Evolutionary conservation across 139 green algal genomes (phyloP).

Genomic region (Pseudopediastrum boryanum): DNA sequence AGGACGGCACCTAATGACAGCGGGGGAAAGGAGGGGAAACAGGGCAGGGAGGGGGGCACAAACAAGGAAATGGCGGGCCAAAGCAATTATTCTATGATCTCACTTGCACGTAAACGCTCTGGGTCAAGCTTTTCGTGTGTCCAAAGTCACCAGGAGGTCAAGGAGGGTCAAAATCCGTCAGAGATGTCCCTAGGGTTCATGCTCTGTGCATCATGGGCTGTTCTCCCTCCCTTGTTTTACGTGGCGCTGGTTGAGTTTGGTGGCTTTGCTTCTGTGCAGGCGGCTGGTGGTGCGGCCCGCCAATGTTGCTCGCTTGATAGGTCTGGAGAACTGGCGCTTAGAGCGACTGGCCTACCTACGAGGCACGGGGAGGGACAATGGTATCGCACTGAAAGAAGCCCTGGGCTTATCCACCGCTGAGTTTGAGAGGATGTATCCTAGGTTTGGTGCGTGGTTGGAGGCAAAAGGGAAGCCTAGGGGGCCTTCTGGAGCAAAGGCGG

Average conservation of each 20-base stretch:
- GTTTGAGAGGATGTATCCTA: constrained; percentile 6
- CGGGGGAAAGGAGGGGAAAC: too few relatives aligned
- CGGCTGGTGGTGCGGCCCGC: constrained; percentile 16
- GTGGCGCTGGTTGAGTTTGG: neutral
- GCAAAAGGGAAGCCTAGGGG: too few relatives aligned
- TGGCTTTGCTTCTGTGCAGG: constrained; percentile 16
- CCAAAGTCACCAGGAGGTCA: neutral
- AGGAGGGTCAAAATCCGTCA: neutral
- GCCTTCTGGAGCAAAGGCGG: too few relatives aligned
- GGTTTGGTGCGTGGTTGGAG: constrained; percentile 19
- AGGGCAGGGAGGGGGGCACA: too few relatives aligned
- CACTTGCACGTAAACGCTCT: neutral
- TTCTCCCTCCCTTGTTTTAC: neutral
- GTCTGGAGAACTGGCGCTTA: constrained; percentile 18
- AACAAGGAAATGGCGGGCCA: too few relatives aligned
- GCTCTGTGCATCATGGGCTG: neutral
- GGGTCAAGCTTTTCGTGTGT: neutral
- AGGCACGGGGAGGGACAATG: neutral
- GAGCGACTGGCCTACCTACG: constrained; percentile 7
- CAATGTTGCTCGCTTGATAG: constrained; percentile 24
- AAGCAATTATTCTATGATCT: too few relatives aligned
- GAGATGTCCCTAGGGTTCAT: neutral
- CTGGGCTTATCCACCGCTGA: constrained; percentile 11
- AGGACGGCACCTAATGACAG: too few relatives aligned
- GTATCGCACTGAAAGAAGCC: neutral